Percentiles rank a stretch among this genome's conserved stretches.
Conservation (phyloP, 768 basidiomycete genomes). For the Amyloporia xantha region DNA sequence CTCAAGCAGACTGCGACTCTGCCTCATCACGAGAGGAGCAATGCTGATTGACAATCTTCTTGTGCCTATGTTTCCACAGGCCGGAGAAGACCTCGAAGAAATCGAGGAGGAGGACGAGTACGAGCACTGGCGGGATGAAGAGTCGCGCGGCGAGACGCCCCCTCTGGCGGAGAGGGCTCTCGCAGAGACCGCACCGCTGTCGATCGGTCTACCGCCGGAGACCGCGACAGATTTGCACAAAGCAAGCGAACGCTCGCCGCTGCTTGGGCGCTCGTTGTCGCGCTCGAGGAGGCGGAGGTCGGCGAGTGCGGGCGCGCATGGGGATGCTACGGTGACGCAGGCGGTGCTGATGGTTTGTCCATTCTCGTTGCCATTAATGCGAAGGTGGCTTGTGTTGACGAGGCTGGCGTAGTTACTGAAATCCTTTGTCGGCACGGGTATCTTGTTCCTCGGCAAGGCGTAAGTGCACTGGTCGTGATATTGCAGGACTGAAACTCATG, state of each 20-base stretch:
- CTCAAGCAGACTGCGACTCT: neutral
- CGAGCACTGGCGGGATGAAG: constrained; percentile 24
- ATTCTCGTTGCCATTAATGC: neutral
- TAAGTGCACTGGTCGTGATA: constrained; percentile 30
- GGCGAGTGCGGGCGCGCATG: constrained; percentile 54
- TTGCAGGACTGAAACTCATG: neutral
- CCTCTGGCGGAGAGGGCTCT: constrained; percentile 4
- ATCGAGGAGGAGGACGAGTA: constrained; percentile 50
- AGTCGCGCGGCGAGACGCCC: constrained; percentile 10
- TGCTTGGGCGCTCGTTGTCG: constrained; percentile 42
- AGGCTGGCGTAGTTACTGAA: constrained; percentile 64
- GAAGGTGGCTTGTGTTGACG: neutral
- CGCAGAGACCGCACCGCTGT: constrained; percentile 1
- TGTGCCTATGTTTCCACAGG: constrained; percentile 38
- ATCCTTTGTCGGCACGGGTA: constrained; percentile 92
- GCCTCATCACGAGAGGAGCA: no score
- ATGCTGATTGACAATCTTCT: neutral
- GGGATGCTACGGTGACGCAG: constrained; percentile 86
- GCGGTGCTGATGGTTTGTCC: constrained; percentile 82
- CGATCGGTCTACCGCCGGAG: constrained; percentile 9
- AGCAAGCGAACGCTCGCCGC: constrained; percentile 47
- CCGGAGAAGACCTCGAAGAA: constrained; percentile 79
- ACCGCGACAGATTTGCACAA: constrained; percentile 9
- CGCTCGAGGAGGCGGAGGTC: constrained; percentile 47
- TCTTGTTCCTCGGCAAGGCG: constrained; percentile 94